Percentiles rank a stretch among this genome's conserved stretches.
phyloP scores from a whole-genome alignment of 2,329 filamentous ascomycete genomes.

The Claviceps spartinae region DNA sequence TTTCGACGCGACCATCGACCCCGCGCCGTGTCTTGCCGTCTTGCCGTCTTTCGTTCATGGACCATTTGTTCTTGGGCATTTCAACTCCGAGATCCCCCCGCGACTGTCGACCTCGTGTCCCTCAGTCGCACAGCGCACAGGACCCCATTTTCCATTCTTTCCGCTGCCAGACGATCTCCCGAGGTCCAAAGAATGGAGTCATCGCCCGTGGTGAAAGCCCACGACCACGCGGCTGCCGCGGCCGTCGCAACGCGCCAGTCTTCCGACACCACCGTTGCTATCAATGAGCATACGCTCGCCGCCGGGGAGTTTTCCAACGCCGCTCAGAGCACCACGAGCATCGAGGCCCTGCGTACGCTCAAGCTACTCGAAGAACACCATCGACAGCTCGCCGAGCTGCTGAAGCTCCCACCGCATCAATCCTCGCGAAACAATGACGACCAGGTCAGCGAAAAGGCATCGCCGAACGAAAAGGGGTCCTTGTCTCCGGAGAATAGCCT shows the following conservation, averaged over 20 bases:
- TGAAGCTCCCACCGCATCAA: conserved; percentile 51
- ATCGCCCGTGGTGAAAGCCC: conserved; percentile 46
- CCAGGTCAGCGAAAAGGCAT: conserved; percentile 9
- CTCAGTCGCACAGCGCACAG: too few species aligned
- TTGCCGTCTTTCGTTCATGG: too few species aligned
- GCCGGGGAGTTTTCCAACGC: conserved; percentile 81
- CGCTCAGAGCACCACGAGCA: conserved; percentile 52
- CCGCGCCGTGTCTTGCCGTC: too few species aligned
- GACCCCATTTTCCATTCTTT: too few species aligned
- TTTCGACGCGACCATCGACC: too few species aligned
- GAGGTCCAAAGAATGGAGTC: conserved; percentile 19
- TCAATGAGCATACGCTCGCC: conserved; percentile 76
- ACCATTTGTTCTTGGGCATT: too few species aligned
- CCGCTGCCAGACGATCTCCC: too few species aligned
- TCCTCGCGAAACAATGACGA: conserved; percentile 19
- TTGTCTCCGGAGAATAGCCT: not conserved
- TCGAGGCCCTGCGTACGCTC: conserved; percentile 70
- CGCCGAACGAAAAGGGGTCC: conserved; percentile 15
- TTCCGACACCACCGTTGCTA: conserved; percentile 64
- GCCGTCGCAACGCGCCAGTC: conserved; percentile 66
- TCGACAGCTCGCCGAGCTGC: conserved; percentile 64
- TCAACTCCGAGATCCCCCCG: too few species aligned
- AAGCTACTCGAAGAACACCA: conserved; percentile 81
- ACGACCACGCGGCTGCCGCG: conserved; percentile 78
- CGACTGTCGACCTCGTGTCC: too few species aligned